Base-by-base conservation (phyloP, 331 rosid genomes). In the Acacia concinna region DNA sequence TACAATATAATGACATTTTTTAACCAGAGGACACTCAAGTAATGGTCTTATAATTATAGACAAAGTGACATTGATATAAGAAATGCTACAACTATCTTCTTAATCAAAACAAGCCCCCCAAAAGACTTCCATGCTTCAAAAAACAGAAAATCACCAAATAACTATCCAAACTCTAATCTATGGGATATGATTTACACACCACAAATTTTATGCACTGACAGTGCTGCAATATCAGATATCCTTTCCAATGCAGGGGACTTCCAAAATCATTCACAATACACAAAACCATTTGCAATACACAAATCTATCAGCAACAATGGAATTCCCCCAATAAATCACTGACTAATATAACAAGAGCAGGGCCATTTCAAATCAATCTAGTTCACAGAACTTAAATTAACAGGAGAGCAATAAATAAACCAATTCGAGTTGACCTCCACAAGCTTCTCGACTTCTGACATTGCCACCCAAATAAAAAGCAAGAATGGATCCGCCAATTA, bases 51-150 rank as follows among this genome's bases (percentile, higher is more conserved):
- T 14, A 54, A 51, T 34, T 20, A 72, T 44, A 49, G 46, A 35
- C 37, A 49, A 25, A 28, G 40, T n/a, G 57, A 30, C 40, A 65
- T 9, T 9, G 15, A 73, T 28, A 43, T 67, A 23, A 54, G 62
- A 8, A 54, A 17, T 38, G 8, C 15, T 73, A 28, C 60, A 47
- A 35, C 72, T 25, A 35, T 25, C 46, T 73, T 38, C 83, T 51
- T 80, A 51, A 63, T n/a, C 25, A 79, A 30, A 73, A 73, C 59
- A 74, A 74, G 27, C 34, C 43, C 59, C 68, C 38, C 62, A 66
- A 52, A 51, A 40, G n/a, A 35, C 41, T 44, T 14, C 44, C 41
- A 31, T 6, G n/a, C 6, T 28, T 13, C n/a, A 20, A 27, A 1
- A 28, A 3, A 46, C n/a, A 34, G 12, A 75, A 68, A 31, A 54